Conservation (phyloP, 768 basidiomycete genomes). For the Tulasnella sp. region DNA sequence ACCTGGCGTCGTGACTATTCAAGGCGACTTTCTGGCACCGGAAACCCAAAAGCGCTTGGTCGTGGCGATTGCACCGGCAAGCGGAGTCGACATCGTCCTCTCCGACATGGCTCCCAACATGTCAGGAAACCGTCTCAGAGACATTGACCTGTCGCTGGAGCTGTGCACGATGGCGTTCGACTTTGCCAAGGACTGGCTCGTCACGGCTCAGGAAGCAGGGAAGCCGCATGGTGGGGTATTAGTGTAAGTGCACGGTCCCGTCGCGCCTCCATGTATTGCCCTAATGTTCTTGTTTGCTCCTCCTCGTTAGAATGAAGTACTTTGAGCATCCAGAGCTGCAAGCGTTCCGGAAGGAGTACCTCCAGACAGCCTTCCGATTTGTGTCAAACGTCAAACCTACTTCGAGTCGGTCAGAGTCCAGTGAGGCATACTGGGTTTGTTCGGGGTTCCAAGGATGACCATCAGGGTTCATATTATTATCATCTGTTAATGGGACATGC, state of each 20-base stretch:
- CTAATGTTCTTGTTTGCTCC: conserved; percentile 10
- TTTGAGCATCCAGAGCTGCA: conserved; percentile 65
- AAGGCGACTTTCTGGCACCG: conserved; percentile 65
- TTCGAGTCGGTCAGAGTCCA: conserved; percentile 65
- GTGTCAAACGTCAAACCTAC: conserved; percentile 69
- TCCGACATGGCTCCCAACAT: conserved; percentile 87
- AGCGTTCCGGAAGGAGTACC: conserved; percentile 45
- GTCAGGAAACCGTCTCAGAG: conserved; percentile 54
- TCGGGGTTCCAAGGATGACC: conserved; percentile 37
- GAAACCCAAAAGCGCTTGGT: conserved; percentile 37
- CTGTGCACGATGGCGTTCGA: conserved; percentile 63
- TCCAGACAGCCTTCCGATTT: conserved; percentile 51
- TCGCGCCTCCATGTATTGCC: neutral
- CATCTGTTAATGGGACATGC: no score
- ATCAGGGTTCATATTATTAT: no score
- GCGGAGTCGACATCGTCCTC: conserved; percentile 56
- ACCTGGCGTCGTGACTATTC: conserved; percentile 57
- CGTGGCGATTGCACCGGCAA: conserved; percentile 24
- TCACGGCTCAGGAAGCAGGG: conserved; percentile 34
- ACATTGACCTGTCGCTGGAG: conserved; percentile 56
- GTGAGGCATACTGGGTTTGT: conserved; percentile 82
- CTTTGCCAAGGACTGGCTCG: conserved; percentile 44
- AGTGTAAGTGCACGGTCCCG: conserved; percentile 38
- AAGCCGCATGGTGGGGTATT: conserved; percentile 40
- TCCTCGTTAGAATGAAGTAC: conserved; percentile 76